Evolutionary conservation across 2,329 filamentous ascomycete species (phyloP), one percentile per base, ranked within the genome.

Genomic region (Pseudocercospora fuligena): DNA sequence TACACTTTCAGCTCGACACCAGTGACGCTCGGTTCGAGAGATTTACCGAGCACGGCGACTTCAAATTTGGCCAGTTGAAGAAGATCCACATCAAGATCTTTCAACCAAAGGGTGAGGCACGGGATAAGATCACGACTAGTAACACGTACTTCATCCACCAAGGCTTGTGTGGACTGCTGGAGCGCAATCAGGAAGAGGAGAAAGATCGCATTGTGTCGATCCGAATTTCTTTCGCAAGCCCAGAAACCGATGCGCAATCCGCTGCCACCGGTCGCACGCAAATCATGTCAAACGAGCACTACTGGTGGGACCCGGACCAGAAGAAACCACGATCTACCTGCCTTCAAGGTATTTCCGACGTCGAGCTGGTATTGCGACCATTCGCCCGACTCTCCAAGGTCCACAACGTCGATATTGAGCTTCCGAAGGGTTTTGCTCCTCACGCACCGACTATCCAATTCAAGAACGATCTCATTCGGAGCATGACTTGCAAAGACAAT

Each of bases 111-210:
- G 56, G 40, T 7, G 57, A 63, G 14, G 64, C 64, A 23, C 69
- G 69, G n/a, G 70, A 73, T 47, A 67, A 60, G 23, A 60, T 57
- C 21, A 54, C 68, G 2, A 59, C 70, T 1, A 65, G 76, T 61
- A 73, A 74, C 65, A 76, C 75, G 0, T 75, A 73, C 66, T 76
- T 71, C 70, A 76, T 75, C 71, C 64, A 68, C 19, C 66, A 69
- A 7, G 72, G 74, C 11, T 68, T 78, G 5, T 68, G 65, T 54
- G 67, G 65, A 11, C 66, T 76, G 12, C 69, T 78, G 7, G 62
- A 73, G n/a, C 66, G 70, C 9, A 57, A 65, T 14, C 61, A 59
- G 14, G 54, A 54, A 12, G 29, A 58, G 29, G 69, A 70, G 14
- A 56, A 61, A 43, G 63, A 74, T 29, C 69, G 66, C 23, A 73